Evolutionary conservation across 2,329 filamentous ascomycete species (phyloP), one percentile per base, ranked within the genome.

Genomic region (Sclerotinia spermophila): DNA sequence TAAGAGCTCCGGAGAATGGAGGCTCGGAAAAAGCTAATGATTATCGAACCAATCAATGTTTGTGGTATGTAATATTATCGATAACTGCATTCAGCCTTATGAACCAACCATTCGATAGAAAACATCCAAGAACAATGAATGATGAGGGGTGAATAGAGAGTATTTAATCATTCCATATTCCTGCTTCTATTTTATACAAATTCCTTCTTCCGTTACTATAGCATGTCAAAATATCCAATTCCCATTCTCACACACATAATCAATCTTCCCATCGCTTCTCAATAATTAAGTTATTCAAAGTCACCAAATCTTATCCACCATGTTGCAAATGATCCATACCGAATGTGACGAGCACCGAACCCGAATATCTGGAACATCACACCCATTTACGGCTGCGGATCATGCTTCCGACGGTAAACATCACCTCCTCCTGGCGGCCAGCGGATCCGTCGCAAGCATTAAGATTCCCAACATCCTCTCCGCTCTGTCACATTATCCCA

Each of bases 391-490:
- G 68, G 77, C 77, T 40, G 72, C 81, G 17, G 74, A 78, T 66
- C 77, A 80, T 71, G 73, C 78, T 33, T 77, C 81, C 65, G 87
- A 89, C 76, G 79, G 80, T 27, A 88, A 87, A 77, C 81, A 81
- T 19, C 89, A 92, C 77, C 82, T 92, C 67, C 83, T 93, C 24
- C 84, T 93, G 56, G 88, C 87, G 51, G 87, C 88, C 53, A 89
- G 86, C 44, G 90, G 90, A 64, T 90, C 91, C 0, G 93, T 97
- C n/a, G 94, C 94, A 21, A 93, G 92, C 10, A 97, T 97, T 78
- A 97, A 97, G 79, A 82, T 93, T 3, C 89, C 89, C 2, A 83
- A 86, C 53, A 92, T 94, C 74, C 83, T 91, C 71, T 77, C 81
- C 27, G 84, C 88, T 2, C 85, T 94, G 5, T 84, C 84, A 75